Conservation (phyloP, 257 asterid species). For the Fraxinus anomala region DNA sequence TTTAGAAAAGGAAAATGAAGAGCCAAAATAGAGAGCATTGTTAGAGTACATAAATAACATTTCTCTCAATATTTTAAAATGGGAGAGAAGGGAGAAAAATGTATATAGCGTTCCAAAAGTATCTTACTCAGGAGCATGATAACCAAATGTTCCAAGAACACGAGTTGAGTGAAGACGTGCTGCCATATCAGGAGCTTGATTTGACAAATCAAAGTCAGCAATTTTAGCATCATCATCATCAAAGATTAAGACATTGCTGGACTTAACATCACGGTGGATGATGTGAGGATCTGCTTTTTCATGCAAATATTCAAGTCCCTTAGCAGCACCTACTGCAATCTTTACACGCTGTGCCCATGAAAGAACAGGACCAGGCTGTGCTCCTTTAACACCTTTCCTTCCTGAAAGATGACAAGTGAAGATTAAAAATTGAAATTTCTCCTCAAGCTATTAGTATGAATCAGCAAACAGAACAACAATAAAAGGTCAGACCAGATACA, state of each 20-base stretch:
- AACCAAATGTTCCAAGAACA: constrained; percentile 91
- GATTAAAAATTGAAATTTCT: not conserved
- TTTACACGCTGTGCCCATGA: constrained; percentile 87
- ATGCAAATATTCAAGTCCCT: constrained; percentile 84
- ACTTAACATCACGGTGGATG: constrained; percentile 87
- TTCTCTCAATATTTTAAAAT: not conserved
- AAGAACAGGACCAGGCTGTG: constrained; percentile 90
- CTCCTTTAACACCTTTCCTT: constrained; percentile 92
- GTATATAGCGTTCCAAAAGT: constrained; percentile 1
- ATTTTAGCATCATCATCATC: constrained; percentile 84
- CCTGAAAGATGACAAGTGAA: constrained; percentile 39
- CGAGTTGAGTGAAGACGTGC: constrained; percentile 96
- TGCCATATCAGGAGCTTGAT: constrained; percentile 95
- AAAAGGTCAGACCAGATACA: not conserved
- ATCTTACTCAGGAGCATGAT: constrained; percentile 92
- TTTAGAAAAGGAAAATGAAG: too few species aligned
- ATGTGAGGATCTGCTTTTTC: constrained; percentile 79
- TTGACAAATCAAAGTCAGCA: constrained; percentile 83
- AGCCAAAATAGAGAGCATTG: too few species aligned
- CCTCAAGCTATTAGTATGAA: not conserved
- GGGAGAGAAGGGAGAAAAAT: not conserved
- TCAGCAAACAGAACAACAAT: not conserved
- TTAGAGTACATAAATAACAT: too few species aligned
- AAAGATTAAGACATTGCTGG: constrained; percentile 78
- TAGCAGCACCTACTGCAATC: constrained; percentile 90